Percentiles rank a stretch among this genome's conserved stretches.
These are phyloP conservation scores for Clitopilus hobsonii DNA, from an alignment of 768 basidiomycete genomes.

Conservation along the genomic window DNA sequence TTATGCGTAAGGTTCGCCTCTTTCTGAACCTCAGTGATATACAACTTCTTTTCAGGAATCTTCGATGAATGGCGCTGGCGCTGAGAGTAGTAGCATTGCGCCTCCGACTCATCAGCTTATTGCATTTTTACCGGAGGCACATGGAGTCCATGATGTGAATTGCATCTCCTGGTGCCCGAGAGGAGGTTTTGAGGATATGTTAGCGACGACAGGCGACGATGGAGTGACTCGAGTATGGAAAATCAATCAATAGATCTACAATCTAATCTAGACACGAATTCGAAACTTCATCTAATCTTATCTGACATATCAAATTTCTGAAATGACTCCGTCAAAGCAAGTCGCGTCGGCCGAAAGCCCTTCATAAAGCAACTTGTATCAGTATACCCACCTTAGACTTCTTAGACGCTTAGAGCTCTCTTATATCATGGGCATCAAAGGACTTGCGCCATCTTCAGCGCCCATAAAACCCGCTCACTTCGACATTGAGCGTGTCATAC, in stretches of 20 bases:
- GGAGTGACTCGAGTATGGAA: slow-evolving; percentile 80
- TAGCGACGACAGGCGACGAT: slow-evolving; percentile 88
- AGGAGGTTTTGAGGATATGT: slow-evolving; percentile 53
- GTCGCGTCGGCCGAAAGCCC: not conserved
- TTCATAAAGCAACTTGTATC: not conserved
- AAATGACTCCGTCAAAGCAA: slow-evolving; percentile 3
- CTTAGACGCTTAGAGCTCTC: not conserved
- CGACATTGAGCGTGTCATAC: slow-evolving; percentile 74
- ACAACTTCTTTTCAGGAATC: slow-evolving; percentile 20
- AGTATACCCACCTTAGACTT: not conserved
- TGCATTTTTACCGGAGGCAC: slow-evolving; percentile 56
- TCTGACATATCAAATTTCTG: slow-evolving; percentile 6
- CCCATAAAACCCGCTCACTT: slow-evolving; percentile 73
- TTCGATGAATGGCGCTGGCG: slow-evolving; percentile 7
- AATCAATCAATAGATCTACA: too few relatives aligned
- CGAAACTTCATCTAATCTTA: slow-evolving; percentile 11
- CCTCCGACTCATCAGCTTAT: slow-evolving; percentile 44
- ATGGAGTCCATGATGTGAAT: slow-evolving; percentile 85
- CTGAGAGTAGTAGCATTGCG: slow-evolving; percentile 3
- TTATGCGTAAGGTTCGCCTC: slow-evolving; percentile 42
- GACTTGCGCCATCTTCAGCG: slow-evolving; percentile 39
- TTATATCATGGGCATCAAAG: slow-evolving; percentile 58
- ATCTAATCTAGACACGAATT: not conserved
- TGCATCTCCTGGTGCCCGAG: slow-evolving; percentile 79
- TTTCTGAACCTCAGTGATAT: slow-evolving; percentile 3